Evolutionary conservation across 2,329 filamentous ascomycete genomes (phyloP).

Genomic region (Botrytis deweyae): DNA sequence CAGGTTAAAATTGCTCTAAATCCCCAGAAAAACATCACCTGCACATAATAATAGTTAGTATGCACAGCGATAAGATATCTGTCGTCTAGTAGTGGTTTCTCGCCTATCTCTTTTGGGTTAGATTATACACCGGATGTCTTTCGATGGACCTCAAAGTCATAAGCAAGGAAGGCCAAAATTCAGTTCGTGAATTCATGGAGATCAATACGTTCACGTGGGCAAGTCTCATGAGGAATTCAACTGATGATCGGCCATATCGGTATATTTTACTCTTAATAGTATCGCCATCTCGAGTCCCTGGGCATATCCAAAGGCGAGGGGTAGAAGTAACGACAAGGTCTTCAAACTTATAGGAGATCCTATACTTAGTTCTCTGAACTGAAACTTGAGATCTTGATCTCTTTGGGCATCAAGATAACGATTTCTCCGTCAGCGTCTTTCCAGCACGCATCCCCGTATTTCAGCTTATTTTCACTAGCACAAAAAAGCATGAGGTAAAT

Average conservation of each 20-base stretch:
- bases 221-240: background rate
- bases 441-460: slow-evolving; percentile 61
- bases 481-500: slow-evolving; percentile 74
- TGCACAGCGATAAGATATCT: background rate
- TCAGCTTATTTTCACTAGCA: slow-evolving; percentile 63
- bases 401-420: slow-evolving; percentile 1
- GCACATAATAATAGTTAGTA: background rate
- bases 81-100: background rate
- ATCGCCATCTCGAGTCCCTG: background rate
- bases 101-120: background rate
- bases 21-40: background rate
- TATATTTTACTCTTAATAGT: background rate
- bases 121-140: background rate
- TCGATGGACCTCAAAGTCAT: background rate
- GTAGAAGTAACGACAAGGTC: background rate
- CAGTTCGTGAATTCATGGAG: too few relatives aligned
- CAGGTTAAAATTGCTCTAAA: too few relatives aligned
- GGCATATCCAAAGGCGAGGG: background rate
- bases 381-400: background rate
- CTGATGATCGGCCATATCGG: background rate
- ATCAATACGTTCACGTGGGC: background rate
- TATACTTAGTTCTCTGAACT: background rate
- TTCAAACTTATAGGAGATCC: background rate
- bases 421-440: slow-evolving; percentile 58
- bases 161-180: background rate